Conservation (phyloP, 768 basidiomycete species). For the Xerocomus potaroensis region DNA sequence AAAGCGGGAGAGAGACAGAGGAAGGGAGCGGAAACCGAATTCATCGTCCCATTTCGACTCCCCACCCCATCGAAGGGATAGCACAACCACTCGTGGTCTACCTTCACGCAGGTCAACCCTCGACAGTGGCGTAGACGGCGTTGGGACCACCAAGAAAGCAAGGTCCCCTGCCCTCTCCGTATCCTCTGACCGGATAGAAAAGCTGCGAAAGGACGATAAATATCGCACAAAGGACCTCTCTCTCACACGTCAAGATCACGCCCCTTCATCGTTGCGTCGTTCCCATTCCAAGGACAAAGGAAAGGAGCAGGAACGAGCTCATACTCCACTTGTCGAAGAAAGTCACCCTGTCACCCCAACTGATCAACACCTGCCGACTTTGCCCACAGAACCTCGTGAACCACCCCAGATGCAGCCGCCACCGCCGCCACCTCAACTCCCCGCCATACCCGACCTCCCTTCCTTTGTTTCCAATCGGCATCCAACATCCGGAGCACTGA, state of each 20-base stretch:
- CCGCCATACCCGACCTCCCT: constrained; percentile 16
- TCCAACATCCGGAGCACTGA: constrained; percentile 6
- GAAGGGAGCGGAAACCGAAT: constrained; percentile 5
- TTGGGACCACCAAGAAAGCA: constrained; percentile 7
- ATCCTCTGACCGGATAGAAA: constrained; percentile 26
- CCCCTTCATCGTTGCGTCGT: constrained; percentile 2
- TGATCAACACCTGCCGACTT: neutral
- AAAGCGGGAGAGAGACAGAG: constrained; percentile 9
- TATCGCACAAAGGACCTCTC: neutral
- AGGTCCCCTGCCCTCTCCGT: constrained; percentile 25
- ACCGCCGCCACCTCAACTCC: constrained; percentile 16
- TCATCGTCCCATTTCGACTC: constrained; percentile 5
- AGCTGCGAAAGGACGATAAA: constrained; percentile 15
- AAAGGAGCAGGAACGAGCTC: constrained; percentile 3
- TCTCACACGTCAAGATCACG: constrained; percentile 7
- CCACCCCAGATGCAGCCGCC: constrained; percentile 19
- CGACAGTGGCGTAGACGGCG: constrained; percentile 5
- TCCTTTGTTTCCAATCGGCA: constrained; percentile 17
- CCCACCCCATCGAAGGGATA: constrained; percentile 17
- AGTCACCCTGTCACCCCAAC: neutral
- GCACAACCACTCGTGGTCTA: constrained; percentile 12
- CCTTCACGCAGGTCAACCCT: constrained; percentile 15
- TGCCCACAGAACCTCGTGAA: constrained; percentile 12
- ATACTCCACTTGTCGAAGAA: neutral
- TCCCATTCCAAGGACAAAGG: constrained; percentile 12